phyloP scores from a whole-genome alignment of 345 rosid species.

The Diplotaxis tenuifolia region DNA sequence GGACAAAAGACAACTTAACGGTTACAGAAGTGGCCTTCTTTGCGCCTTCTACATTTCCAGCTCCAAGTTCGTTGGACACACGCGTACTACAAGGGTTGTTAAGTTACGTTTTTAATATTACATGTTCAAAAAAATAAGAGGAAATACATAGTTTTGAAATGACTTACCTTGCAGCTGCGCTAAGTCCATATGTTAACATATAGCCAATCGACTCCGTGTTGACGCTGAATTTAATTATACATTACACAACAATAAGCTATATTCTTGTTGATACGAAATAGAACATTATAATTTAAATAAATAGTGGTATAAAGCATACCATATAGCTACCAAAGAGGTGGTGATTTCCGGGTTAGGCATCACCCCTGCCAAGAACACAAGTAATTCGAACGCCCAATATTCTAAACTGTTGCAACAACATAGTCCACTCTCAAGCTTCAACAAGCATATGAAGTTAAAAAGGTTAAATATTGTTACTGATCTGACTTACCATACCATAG shows the following conservation, averaged over 20 bases:
- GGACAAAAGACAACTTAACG: conserved; percentile 51
- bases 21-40: conserved; percentile 51
- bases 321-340: conserved; percentile 71
- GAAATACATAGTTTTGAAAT: background rate
- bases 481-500: conserved; percentile 67
- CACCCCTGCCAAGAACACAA: conserved; percentile 70
- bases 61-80: conserved; percentile 81
- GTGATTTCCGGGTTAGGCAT: conserved; percentile 58
- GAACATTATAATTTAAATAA: background rate
- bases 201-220: conserved; percentile 60
- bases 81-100: conserved; percentile 59
- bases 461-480: background rate
- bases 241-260: background rate
- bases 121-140: background rate
- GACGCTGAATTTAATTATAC: conserved; percentile 38
- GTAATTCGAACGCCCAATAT: conserved; percentile 77
- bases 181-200: conserved; percentile 69
- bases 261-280: background rate
- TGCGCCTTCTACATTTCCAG: conserved; percentile 47
- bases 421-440: conserved; percentile 2
- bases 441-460: background rate
- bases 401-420: conserved; percentile 48
- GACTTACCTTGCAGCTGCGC: conserved; percentile 69
- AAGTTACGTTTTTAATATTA: background rate
- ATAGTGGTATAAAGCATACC: conserved; percentile 40